Evolutionary conservation across 768 basidiomycete species (phyloP), one percentile per base, ranked within the genome.

Genomic region (Tylopilus intermedius): DNA sequence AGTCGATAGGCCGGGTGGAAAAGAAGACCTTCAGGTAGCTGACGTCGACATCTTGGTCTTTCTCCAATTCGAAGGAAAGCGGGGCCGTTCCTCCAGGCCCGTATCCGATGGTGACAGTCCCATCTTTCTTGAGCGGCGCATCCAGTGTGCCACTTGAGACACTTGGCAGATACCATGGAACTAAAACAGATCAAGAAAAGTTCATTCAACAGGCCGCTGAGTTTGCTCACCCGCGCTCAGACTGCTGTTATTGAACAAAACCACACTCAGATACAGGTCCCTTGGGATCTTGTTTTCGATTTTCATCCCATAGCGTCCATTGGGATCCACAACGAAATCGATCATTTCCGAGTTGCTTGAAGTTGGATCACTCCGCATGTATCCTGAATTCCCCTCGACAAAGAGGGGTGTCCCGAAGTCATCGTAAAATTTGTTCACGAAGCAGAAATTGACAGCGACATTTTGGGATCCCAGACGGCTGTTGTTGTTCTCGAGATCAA

Each of bases 21-120:
- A 79, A 51, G 54, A 73, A 79, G 11, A 78, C 55, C 52, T 75
- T 76, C 47, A 79, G 67, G 45, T 73, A 75, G 2, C 75, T 73
- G 4, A 78, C 61, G 45, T 78, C 75, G 26, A 67, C 49, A 3
- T 59, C 53, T 38, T 73, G 62, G 2, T 61, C 68, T 1, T 66
- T 50, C 7, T 61, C 58, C 10, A 77, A 52, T 27, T 49, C 32
- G 49, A 72, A 76, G 13, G 55, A 40, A 64, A 65, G 68, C 8
- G 74, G 72, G 0, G 56, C 21, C 9, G 56, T 58, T 37, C 71
- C 72, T 22, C 67, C 70, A 9, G 70, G 60, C 1, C 75, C 75
- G 52, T 75, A 76, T 4, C 77, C 77, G 9, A 78, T 66, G 2
- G 69, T 59, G 22, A 72, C 47, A 6, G 32, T 47, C 42, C 45